Percentiles rank a stretch among this genome's conserved stretches.
These are phyloP conservation scores for Stachybotrys echinatus DNA, from an alignment of 2,329 filamentous ascomycete genomes.

Conservation along the genomic window DNA sequence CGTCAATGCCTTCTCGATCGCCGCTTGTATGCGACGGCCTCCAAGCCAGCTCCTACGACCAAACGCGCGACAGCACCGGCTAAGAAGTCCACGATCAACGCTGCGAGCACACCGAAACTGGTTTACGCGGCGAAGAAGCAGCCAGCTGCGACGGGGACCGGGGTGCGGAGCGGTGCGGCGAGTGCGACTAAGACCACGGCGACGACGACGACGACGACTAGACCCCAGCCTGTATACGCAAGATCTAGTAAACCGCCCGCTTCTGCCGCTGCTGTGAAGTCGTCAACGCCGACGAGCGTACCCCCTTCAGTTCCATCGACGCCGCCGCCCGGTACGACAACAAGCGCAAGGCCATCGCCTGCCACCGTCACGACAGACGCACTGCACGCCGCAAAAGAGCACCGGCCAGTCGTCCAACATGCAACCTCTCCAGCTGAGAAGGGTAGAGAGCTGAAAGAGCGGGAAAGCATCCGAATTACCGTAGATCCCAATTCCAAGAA, in stretches of 20 bases:
- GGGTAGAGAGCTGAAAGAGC: constrained; percentile 10
- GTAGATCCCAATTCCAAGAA: too few species aligned
- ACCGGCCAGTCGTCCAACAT: constrained; percentile 6
- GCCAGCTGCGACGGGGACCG: neutral
- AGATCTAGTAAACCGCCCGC: neutral
- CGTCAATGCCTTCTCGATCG: neutral
- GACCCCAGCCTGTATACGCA: neutral
- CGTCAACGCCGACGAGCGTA: neutral
- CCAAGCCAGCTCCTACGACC: neutral
- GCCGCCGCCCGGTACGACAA: neutral
- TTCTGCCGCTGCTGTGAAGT: neutral
- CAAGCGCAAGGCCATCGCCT: neutral
- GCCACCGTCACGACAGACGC: neutral
- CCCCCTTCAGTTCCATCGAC: neutral
- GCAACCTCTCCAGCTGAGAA: constrained; percentile 8
- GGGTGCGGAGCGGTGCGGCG: neutral
- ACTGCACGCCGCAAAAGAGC: constrained; percentile 3
- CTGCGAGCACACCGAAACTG: neutral
- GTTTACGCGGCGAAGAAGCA: neutral
- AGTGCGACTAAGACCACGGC: neutral
- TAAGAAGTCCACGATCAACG: neutral
- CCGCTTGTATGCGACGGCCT: neutral
- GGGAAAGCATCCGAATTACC: too few species aligned
- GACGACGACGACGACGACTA: neutral
- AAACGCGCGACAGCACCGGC: neutral